phyloP scores from a whole-genome alignment of 2,329 filamentous ascomycete genomes.

The Penicillium sp. region DNA sequence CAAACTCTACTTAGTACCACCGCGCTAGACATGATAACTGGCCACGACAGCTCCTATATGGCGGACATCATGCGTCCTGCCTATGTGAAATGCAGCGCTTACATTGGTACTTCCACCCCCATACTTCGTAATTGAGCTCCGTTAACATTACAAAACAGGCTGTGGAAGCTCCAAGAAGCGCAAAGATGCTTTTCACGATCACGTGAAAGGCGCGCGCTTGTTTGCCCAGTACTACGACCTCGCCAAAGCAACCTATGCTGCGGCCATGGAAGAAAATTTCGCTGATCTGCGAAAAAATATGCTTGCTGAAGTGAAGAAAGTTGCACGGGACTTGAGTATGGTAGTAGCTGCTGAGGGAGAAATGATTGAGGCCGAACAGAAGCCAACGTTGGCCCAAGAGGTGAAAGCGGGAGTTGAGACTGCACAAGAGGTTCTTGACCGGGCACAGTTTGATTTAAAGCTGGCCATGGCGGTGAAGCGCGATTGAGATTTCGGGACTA shows the following conservation, averaged over 20 bases:
- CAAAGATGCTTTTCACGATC: neutral
- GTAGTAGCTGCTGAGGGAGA: neutral
- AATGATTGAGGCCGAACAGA: neutral
- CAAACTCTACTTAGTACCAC: neutral
- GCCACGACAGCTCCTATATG: neutral
- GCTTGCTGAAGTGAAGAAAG: neutral
- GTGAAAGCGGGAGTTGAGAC: neutral
- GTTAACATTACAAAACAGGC: neutral
- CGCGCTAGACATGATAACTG: neutral
- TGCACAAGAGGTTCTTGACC: neutral
- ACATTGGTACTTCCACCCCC: neutral
- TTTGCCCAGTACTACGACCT: neutral
- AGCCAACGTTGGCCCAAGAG: neutral
- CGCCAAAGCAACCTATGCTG: neutral
- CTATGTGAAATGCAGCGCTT: neutral
- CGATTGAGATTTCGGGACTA: neutral
- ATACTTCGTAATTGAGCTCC: neutral
- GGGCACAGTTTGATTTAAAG: neutral
- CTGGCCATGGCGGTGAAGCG: neutral
- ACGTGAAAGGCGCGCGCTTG: neutral
- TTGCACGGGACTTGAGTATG: neutral
- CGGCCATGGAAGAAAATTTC: neutral
- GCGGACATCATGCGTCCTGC: neutral
- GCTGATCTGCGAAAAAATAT: neutral
- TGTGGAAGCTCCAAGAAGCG: neutral